Evolutionary conservation across 768 basidiomycete genomes (phyloP).

Genomic region (Psilocybe cubensis): DNA sequence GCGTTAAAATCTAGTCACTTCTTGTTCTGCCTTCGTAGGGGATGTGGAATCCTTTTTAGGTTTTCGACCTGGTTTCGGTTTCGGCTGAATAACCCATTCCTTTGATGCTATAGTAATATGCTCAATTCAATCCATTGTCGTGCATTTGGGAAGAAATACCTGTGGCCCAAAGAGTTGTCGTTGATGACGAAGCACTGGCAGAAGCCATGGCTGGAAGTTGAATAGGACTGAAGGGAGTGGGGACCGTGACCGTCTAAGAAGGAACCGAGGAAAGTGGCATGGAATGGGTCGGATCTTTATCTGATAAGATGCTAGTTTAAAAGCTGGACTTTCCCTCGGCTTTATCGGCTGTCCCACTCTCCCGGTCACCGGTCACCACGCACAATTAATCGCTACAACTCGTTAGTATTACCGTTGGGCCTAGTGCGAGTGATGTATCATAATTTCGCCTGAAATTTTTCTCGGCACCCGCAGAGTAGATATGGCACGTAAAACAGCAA

Average conservation of each 20-base stretch:
- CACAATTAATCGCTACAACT: too few species aligned
- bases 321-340: slow-evolving; percentile 18
- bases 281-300: slow-evolving; percentile 34
- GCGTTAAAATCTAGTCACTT: slow-evolving; percentile 43
- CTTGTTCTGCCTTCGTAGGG: slow-evolving; percentile 43
- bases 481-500: not conserved
- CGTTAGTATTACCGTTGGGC: too few species aligned
- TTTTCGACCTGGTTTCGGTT: slow-evolving; percentile 86
- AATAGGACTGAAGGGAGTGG: slow-evolving; percentile 4
- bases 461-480: not conserved
- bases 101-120: slow-evolving; percentile 63
- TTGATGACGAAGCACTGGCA: slow-evolving; percentile 36
- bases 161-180: slow-evolving; percentile 75
- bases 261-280: slow-evolving; percentile 15
- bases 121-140: slow-evolving; percentile 12
- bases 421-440: too few species aligned
- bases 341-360: slow-evolving; percentile 26
- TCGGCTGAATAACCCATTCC: slow-evolving; percentile 87
- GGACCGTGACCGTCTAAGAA: slow-evolving; percentile 17
- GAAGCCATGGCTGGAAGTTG: slow-evolving; percentile 16
- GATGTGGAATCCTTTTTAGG: slow-evolving; percentile 70
- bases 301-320: slow-evolving; percentile 51
- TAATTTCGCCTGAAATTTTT: not conserved
- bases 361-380: slow-evolving; percentile 18
- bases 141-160: slow-evolving; percentile 41